Conservation (phyloP, 2,329 filamentous ascomycete genomes). For the Paecilomyces sp. region DNA sequence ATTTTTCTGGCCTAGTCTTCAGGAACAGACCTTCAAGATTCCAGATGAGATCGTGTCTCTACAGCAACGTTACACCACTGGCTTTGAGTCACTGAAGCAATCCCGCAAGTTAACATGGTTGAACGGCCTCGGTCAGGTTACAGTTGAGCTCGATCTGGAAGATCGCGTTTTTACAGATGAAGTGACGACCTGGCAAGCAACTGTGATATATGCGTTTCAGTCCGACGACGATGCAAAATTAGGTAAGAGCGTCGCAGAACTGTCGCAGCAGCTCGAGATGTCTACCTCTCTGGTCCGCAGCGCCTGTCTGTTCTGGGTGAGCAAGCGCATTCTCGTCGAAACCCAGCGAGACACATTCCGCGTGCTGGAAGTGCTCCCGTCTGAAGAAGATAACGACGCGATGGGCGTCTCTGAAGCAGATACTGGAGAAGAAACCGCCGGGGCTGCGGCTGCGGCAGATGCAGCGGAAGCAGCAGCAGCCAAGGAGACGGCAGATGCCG, state of each 20-base stretch:
- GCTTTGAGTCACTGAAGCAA: slow-evolving; percentile 73
- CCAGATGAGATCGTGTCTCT: slow-evolving; percentile 43
- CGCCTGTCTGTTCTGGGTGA: slow-evolving; percentile 57
- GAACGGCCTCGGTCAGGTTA: slow-evolving; percentile 70
- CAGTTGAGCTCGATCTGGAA: slow-evolving; percentile 71
- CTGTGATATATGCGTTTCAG: slow-evolving; percentile 78
- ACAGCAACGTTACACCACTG: slow-evolving; percentile 64
- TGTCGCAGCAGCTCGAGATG: slow-evolving; percentile 49
- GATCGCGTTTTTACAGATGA: slow-evolving; percentile 67
- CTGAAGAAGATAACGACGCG: slow-evolving; percentile 18
- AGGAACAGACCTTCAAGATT: slow-evolving; percentile 44
- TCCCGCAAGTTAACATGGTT: slow-evolving; percentile 86
- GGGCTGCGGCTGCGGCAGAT: slow-evolving; percentile 32
- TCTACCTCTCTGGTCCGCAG: slow-evolving; percentile 49
- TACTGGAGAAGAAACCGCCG: slow-evolving; percentile 14
- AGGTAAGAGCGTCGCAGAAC: slow-evolving; percentile 33
- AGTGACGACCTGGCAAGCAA: slow-evolving; percentile 79
- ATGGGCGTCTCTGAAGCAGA: slow-evolving; percentile 13
- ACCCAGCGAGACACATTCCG: slow-evolving; percentile 45
- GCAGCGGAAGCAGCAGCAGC: slow-evolving; percentile 35
- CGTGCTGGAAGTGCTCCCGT: slow-evolving; percentile 49
- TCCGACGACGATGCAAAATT: slow-evolving; percentile 21
- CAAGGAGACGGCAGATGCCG: slow-evolving; percentile 43
- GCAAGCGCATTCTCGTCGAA: slow-evolving; percentile 46
- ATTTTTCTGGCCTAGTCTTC: slow-evolving; percentile 84